Percentiles rank a stretch among this genome's conserved stretches.
Evolutionary conservation across 169 alveolate species (phyloP).

Genomic region (Eimeria zaria): DNA sequence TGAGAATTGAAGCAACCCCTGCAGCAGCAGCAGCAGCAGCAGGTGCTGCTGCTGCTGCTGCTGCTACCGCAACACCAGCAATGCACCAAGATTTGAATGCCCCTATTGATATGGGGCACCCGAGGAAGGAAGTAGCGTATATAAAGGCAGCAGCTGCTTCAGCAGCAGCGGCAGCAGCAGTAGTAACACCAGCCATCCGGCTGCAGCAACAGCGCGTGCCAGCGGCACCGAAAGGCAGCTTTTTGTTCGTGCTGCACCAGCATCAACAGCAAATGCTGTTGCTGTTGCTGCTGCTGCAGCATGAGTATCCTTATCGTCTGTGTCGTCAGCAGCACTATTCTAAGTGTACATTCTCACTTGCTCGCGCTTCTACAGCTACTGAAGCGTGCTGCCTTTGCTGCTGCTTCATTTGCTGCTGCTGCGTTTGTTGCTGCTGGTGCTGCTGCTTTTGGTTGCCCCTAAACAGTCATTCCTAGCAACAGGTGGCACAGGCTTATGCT

Average conservation of each 20-base stretch:
- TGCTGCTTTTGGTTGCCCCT: neutral
- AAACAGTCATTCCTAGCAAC: neutral
- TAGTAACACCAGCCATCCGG: neutral
- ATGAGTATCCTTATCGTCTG: neutral
- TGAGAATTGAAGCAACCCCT: constrained; percentile 1
- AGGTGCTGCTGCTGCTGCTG: neutral
- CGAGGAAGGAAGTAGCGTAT: too few species aligned
- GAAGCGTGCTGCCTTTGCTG: neutral
- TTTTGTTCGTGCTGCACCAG: neutral
- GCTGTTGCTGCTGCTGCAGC: neutral
- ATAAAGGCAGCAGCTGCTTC: neutral
- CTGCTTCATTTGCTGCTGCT: constrained; percentile 5
- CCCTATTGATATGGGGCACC: neutral
- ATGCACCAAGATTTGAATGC: neutral
- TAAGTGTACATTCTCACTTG: neutral
- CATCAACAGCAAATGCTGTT: neutral
- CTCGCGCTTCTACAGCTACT: neutral
- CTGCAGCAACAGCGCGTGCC: neutral
- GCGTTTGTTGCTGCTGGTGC: constrained; percentile 13
- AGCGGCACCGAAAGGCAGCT: neutral
- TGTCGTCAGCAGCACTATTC: neutral
- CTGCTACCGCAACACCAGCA: neutral
- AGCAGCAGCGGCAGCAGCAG: neutral
- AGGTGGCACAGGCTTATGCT: neutral
- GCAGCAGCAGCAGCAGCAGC: neutral